phyloP scores from a whole-genome alignment of 257 asterid genomes.

The Solanum chilense region DNA sequence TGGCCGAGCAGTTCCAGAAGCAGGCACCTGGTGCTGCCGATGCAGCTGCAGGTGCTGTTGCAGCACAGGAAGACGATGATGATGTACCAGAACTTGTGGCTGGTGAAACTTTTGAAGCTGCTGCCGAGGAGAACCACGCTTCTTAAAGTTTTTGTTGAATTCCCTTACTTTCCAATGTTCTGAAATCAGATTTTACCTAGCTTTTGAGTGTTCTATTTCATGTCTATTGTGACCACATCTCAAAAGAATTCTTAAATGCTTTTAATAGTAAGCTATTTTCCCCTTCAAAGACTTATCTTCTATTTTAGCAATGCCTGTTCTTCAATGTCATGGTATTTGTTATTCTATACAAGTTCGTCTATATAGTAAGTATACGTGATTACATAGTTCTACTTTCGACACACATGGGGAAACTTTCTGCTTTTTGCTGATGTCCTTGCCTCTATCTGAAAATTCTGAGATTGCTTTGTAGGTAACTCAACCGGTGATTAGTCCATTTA shows the following conservation, averaged over 20 bases:
- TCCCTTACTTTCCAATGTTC: conserved; percentile 15
- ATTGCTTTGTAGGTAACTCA: background rate
- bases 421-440: background rate
- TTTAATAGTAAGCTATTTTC: background rate
- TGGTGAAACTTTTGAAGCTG: conserved; percentile 69
- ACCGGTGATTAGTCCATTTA: background rate
- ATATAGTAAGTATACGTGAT: background rate
- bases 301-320: background rate
- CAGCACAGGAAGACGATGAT: conserved; percentile 43
- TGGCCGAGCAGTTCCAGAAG: conserved; percentile 78
- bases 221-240: conserved; percentile 7
- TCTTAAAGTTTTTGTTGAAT: conserved; percentile 18
- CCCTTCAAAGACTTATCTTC: background rate
- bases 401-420: no score
- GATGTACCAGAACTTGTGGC: conserved; percentile 72
- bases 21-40: conserved; percentile 38
- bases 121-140: conserved; percentile 53
- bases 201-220: conserved; percentile 8
- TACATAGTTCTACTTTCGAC: background rate
- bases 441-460: background rate
- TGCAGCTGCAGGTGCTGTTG: conserved; percentile 4
- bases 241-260: conserved; percentile 5
- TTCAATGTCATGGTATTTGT: background rate
- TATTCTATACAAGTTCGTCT: background rate
- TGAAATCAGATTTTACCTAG: conserved; percentile 17